Percentiles rank a stretch among this genome's conserved stretches.
phyloP scores from a whole-genome alignment of 306 rosid genomes.

The Fragaria iinumae region DNA sequence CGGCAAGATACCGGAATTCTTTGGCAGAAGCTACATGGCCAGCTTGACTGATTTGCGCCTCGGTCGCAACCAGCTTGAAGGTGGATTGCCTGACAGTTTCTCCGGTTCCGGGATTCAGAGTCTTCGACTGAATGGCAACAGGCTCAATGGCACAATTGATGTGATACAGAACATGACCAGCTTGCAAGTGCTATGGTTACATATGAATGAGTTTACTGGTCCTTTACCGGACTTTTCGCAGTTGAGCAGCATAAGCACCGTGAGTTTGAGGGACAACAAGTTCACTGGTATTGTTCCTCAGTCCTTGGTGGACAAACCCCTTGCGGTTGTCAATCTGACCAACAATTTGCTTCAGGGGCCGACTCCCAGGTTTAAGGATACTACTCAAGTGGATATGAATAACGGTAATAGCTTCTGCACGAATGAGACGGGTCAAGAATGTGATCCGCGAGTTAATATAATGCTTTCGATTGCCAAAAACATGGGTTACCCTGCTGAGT shows the following conservation, averaged over 20 bases:
- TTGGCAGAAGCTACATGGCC: too few species aligned
- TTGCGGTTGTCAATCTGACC: constrained; percentile 62
- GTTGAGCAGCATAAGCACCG: constrained; percentile 15
- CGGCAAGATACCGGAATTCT: too few species aligned
- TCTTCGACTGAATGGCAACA: constrained; percentile 23
- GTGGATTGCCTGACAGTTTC: constrained; percentile 57
- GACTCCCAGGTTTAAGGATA: constrained; percentile 37
- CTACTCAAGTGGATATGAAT: constrained; percentile 30
- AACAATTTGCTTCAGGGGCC: constrained; percentile 81
- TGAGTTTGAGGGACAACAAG: constrained; percentile 62
- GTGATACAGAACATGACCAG: constrained; percentile 59
- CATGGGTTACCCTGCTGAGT: constrained; percentile 49
- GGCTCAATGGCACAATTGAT: constrained; percentile 63
- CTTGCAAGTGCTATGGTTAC: constrained; percentile 47
- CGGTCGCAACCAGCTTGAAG: constrained; percentile 33
- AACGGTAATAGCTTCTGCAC: constrained; percentile 49
- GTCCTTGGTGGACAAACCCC: constrained; percentile 25
- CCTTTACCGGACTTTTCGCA: constrained; percentile 68
- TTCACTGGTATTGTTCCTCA: constrained; percentile 66
- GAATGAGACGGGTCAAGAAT: constrained; percentile 11
- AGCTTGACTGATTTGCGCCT: too few species aligned
- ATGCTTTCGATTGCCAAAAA: constrained; percentile 44
- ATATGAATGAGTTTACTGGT: constrained; percentile 63
- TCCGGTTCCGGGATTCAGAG: constrained; percentile 29
- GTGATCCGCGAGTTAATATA: constrained; percentile 49